Evolutionary conservation across 2,329 filamentous ascomycete genomes (phyloP).

Genomic region (Tolypocladium sp.): DNA sequence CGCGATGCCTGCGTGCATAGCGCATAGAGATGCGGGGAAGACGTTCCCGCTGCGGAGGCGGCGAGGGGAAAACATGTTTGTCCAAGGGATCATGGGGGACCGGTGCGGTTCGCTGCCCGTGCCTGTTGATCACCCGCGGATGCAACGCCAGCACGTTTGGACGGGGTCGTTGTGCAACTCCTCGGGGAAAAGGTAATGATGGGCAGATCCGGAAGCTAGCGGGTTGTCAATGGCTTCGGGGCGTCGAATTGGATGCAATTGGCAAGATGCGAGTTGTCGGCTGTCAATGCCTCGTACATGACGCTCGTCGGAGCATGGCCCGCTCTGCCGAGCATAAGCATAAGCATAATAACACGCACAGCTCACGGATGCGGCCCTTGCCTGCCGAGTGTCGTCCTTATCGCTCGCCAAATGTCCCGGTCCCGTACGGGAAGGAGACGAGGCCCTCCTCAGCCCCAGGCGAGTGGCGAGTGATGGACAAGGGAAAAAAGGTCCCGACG

Average conservation of each 20-base stretch:
- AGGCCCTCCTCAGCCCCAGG: neutral
- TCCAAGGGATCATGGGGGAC: neutral
- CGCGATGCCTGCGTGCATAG: neutral
- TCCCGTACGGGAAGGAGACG: neutral
- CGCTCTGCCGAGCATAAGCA: neutral
- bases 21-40: neutral
- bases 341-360: neutral
- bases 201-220: neutral
- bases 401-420: neutral
- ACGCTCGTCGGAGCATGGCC: neutral
- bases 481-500: neutral
- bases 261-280: neutral
- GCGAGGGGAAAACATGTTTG: neutral
- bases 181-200: neutral
- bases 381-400: neutral
- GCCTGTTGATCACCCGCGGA: neutral
- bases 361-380: neutral
- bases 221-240: neutral
- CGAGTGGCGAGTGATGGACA: neutral
- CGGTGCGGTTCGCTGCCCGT: neutral
- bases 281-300: neutral
- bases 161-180: neutral
- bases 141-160: conserved; percentile 1
- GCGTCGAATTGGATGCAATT: neutral
- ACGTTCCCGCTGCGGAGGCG: neutral